phyloP scores from a whole-genome alignment of 306 rosid genomes.

The Rosa lucieae region DNA sequence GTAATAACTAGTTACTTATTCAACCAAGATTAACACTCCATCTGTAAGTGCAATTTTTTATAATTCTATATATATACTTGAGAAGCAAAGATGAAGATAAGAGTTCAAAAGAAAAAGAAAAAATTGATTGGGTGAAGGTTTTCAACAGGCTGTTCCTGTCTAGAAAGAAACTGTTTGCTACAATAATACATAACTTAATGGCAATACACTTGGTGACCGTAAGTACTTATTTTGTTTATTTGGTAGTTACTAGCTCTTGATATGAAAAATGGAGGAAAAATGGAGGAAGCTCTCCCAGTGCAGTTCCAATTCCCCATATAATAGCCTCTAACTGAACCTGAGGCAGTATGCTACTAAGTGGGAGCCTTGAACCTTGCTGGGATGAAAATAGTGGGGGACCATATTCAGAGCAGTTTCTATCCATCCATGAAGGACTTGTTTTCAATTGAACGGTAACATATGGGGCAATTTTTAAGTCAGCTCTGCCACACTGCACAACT shows the following conservation, averaged over 20 bases:
- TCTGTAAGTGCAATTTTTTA: neutral
- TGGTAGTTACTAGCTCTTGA: conserved; percentile 65
- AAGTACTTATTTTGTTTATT: neutral
- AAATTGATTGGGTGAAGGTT: neutral
- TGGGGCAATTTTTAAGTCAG: conserved; percentile 54
- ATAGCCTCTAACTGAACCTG: conserved; percentile 39
- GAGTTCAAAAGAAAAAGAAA: neutral
- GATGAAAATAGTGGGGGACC: conserved; percentile 53
- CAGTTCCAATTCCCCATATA: conserved; percentile 72
- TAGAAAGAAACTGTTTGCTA: neutral
- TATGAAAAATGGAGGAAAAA: conserved; percentile 74
- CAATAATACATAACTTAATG: neutral
- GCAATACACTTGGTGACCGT: neutral
- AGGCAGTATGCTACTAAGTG: conserved; percentile 40
- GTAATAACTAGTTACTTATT: neutral
- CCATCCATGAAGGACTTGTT: conserved; percentile 65
- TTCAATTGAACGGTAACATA: conserved; percentile 63
- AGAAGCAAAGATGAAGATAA: neutral
- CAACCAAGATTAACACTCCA: neutral
- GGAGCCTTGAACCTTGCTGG: conserved; percentile 47
- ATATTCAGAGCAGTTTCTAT: conserved; percentile 54
- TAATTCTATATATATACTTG: neutral
- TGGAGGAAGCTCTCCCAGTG: conserved; percentile 76
- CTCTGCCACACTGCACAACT: conserved; percentile 19
- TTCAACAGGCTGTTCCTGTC: conserved; percentile 5